phyloP scores from a whole-genome alignment of 164 flowering plant genomes.

The Magnolia kwangsiensis region DNA sequence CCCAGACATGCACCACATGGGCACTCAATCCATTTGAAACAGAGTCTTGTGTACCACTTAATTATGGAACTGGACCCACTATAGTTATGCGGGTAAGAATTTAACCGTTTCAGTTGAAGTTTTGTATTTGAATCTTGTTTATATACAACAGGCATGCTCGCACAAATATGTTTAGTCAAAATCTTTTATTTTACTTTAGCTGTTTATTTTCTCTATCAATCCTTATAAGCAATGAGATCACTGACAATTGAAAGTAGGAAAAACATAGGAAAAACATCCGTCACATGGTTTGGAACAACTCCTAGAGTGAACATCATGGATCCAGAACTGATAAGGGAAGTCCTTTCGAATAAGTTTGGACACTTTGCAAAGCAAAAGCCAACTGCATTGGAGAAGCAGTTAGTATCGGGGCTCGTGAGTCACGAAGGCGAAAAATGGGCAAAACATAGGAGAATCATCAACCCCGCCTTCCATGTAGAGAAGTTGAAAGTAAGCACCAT shows the following conservation, averaged over 20 bases:
- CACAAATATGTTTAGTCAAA: too few species aligned
- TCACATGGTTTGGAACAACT: conserved; percentile 36
- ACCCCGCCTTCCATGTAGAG: conserved; percentile 41
- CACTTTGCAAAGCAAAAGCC: conserved; percentile 12
- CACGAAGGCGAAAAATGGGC: conserved; percentile 48
- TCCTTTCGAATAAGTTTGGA: too few species aligned
- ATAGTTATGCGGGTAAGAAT: too few species aligned
- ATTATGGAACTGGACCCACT: too few species aligned
- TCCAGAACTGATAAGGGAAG: too few species aligned
- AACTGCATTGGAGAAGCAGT: conserved; percentile 20
- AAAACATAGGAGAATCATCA: conserved; percentile 37
- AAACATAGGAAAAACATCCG: conserved; percentile 18
- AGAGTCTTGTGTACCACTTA: too few species aligned
- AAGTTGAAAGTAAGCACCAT: conserved; percentile 36
- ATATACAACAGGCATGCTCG: too few species aligned
- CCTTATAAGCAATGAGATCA: not conserved
- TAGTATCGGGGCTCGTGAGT: conserved; percentile 25
- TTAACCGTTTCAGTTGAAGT: too few species aligned
- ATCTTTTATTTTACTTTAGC: not conserved
- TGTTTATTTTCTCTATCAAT: not conserved
- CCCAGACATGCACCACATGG: too few species aligned
- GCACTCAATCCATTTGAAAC: too few species aligned
- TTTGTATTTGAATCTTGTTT: too few species aligned
- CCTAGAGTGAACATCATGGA: too few species aligned
- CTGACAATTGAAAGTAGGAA: not conserved